These are phyloP conservation scores for Irpex sp. DNA, from an alignment of 1,284 basidiomycete genomes.

Conservation along the genomic window DNA sequence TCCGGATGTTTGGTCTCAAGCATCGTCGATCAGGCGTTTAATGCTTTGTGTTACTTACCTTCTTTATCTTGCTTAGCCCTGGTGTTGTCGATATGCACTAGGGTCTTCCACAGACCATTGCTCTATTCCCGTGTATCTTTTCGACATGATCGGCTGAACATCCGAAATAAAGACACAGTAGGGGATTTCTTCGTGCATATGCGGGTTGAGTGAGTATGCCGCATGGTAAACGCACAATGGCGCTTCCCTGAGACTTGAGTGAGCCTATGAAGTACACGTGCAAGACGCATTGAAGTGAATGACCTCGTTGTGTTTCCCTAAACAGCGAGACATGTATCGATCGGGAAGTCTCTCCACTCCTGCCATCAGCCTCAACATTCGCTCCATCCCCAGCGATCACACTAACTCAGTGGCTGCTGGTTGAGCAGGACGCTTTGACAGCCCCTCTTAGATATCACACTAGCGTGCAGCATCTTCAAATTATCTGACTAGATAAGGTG, in stretches of 20 bases:
- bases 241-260: neutral
- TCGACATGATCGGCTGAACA: neutral
- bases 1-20: neutral
- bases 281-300: neutral
- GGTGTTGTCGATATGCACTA: neutral
- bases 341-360: conserved; percentile 3
- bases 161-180: neutral
- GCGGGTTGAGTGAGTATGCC: neutral
- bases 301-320: neutral
- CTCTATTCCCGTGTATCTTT: too few relatives aligned
- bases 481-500: neutral
- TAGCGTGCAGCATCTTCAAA: neutral
- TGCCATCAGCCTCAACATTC: neutral
- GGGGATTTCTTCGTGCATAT: neutral
- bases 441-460: neutral
- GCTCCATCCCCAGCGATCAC: neutral
- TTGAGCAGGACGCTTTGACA: neutral
- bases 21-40: neutral
- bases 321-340: neutral
- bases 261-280: neutral
- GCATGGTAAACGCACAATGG: conserved; percentile 1
- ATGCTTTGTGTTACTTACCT: neutral
- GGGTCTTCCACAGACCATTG: neutral
- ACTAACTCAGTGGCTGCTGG: too few relatives aligned
- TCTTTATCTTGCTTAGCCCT: neutral